phyloP scores from a whole-genome alignment of 768 basidiomycete species.

The Chlorophyllum brunneum region DNA sequence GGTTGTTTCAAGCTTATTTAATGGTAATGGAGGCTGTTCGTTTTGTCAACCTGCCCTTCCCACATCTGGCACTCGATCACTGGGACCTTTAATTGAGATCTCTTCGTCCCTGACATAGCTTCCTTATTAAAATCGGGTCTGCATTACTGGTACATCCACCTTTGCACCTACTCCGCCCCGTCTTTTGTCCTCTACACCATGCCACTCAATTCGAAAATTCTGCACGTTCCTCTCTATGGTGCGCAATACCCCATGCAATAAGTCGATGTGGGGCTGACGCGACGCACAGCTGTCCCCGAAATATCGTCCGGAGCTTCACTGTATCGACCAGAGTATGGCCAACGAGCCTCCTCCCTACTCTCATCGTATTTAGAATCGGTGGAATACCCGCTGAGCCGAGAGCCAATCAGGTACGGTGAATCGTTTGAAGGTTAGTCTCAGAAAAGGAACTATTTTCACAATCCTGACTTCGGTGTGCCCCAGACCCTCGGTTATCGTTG shows the following conservation, averaged over 20 bases:
- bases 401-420: background rate
- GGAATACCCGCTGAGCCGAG: background rate
- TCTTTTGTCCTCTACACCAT: background rate
- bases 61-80: conserved; percentile 32
- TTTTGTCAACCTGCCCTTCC: conserved; percentile 19
- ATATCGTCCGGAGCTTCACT: background rate
- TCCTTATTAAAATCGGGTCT: conserved; percentile 28
- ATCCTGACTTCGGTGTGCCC: background rate
- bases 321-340: background rate
- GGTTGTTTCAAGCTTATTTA: conserved; percentile 24
- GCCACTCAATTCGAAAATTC: background rate
- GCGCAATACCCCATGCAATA: background rate
- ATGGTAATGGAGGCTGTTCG: conserved; percentile 36
- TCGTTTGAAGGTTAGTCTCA: background rate
- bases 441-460: no score
- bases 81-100: conserved; percentile 22
- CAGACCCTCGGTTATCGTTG: conserved; percentile 19
- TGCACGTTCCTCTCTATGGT: conserved; percentile 1
- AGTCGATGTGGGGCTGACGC: background rate
- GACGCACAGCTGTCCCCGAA: background rate
- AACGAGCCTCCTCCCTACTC: background rate
- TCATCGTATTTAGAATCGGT: background rate
- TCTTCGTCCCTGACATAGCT: conserved; percentile 26
- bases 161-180: background rate
- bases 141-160: background rate